Evolutionary conservation across 257 asterid species (phyloP).

Genomic region (Coffea eugenioides): DNA sequence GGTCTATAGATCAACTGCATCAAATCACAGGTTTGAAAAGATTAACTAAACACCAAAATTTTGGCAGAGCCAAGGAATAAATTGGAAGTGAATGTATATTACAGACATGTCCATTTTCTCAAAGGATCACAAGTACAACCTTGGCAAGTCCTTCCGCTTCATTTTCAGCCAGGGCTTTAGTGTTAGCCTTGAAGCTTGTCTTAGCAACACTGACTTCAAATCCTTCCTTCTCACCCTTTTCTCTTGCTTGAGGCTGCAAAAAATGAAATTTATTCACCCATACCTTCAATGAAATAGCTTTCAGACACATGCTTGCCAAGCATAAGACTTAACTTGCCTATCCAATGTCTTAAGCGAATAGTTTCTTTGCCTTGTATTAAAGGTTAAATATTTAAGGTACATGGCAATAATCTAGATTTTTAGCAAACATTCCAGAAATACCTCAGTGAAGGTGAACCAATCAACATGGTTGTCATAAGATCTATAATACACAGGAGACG

Average conservation of each 20-base stretch:
- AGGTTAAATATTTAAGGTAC: background rate
- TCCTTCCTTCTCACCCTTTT: conserved; percentile 85
- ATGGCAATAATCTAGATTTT: background rate
- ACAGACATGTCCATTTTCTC: background rate
- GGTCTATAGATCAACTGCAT: conserved; percentile 87
- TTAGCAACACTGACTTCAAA: conserved; percentile 76
- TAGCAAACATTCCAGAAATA: background rate
- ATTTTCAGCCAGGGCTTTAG: conserved; percentile 93
- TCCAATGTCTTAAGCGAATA: background rate
- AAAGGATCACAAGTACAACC: conserved; percentile 39
- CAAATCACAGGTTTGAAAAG: conserved; percentile 25
- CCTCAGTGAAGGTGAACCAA: background rate
- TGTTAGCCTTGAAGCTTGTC: conserved; percentile 95
- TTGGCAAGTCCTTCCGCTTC: conserved; percentile 95
- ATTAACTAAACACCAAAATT: background rate
- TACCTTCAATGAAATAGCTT: conserved; percentile 1
- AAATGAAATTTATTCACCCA: conserved; percentile 19
- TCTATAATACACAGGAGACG: background rate
- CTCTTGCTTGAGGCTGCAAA: conserved; percentile 92
- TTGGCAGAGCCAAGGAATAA: background rate
- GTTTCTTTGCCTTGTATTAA: background rate
- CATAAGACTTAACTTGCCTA: background rate
- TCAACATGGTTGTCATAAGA: background rate
- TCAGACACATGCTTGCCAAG: background rate
- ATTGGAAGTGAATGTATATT: background rate